phyloP scores from a whole-genome alignment of 768 basidiomycete species.

The Mycena kentingensis region DNA sequence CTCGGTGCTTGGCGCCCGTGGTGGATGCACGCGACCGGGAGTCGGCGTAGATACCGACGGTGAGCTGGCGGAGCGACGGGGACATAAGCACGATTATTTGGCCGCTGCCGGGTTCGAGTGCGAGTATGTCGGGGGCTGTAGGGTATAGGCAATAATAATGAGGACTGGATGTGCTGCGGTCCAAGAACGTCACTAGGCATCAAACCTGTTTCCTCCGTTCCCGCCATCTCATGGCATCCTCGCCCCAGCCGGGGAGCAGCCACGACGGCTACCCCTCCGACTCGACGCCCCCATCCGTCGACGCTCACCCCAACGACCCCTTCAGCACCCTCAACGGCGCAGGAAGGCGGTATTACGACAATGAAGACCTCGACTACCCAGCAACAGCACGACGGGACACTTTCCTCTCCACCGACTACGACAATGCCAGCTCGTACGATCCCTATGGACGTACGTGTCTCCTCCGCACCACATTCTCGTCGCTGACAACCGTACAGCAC shows the following conservation, averaged over 20 bases:
- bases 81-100: no score
- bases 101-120: no score
- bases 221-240: slow-evolving; percentile 19
- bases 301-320: slow-evolving; percentile 67
- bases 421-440: slow-evolving; percentile 36
- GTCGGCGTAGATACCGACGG: no score
- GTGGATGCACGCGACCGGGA: no score
- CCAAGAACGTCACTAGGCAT: no score
- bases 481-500: slow-evolving; percentile 45
- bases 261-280: slow-evolving; percentile 65
- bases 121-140: no score
- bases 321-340: slow-evolving; percentile 49
- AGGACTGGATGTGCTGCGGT: no score
- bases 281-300: slow-evolving; percentile 57
- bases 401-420: slow-evolving; percentile 72
- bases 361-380: slow-evolving; percentile 72
- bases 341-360: slow-evolving; percentile 66
- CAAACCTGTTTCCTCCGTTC: slow-evolving; percentile 8
- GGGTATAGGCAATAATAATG: no score
- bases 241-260: slow-evolving; percentile 34
- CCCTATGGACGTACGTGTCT: background rate
- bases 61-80: no score
- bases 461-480: background rate
- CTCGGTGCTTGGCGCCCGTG: no score
- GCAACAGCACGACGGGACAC: slow-evolving; percentile 65